phyloP scores from a whole-genome alignment of 305 asterid species.

The Caryopteris hybrid region DNA sequence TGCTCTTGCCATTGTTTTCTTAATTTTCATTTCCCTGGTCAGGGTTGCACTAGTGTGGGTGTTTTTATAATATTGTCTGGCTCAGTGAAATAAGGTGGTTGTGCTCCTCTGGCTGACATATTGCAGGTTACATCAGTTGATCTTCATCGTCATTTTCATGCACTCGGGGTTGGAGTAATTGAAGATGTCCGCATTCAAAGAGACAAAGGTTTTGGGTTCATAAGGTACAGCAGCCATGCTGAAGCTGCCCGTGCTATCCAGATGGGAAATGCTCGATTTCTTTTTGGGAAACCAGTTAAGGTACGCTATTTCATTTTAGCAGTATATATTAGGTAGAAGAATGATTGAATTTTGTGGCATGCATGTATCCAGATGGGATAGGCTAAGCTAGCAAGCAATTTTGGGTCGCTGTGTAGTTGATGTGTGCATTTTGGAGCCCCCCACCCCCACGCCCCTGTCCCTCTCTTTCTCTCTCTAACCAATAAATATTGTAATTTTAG shows the following conservation, averaged over 20 bases:
- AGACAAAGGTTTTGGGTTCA: conserved; percentile 84
- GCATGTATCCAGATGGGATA: not conserved
- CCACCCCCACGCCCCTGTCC: too few relatives aligned
- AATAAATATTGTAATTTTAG: conserved; percentile 18
- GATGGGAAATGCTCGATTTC: conserved; percentile 59
- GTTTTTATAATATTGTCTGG: too few relatives aligned
- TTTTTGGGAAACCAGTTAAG: conserved; percentile 65
- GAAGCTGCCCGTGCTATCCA: conserved; percentile 91
- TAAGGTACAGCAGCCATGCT: conserved; percentile 68
- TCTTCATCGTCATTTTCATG: conserved; percentile 72
- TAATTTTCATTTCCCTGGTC: not conserved
- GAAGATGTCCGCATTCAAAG: conserved; percentile 78
- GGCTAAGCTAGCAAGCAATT: not conserved
- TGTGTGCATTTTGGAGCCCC: too few relatives aligned
- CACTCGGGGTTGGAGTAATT: conserved; percentile 59
- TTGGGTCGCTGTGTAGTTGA: not conserved
- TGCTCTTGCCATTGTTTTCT: not conserved
- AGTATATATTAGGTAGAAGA: not conserved
- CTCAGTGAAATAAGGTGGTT: not conserved
- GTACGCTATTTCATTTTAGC: conserved; percentile 21
- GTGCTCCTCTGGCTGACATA: not conserved
- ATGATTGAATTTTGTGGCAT: not conserved
- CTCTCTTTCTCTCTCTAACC: not conserved
- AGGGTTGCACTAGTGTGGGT: not conserved
- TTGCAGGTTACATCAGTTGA: conserved; percentile 61